phyloP scores from a whole-genome alignment of 352 stramenopile species.

The Bremia lactucae region DNA sequence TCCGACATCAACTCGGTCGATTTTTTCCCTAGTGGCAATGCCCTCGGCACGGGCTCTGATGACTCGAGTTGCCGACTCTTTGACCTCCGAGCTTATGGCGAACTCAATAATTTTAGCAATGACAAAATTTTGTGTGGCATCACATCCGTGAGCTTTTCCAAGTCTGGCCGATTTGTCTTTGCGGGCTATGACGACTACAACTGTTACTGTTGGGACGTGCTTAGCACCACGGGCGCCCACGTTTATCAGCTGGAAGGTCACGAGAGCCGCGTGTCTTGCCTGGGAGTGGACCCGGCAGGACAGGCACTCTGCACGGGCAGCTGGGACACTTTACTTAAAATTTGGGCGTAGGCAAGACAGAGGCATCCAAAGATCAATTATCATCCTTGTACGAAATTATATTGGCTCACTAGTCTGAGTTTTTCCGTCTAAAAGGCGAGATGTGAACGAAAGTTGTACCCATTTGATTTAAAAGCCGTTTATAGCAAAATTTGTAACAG shows the following conservation, averaged over 20 bases:
- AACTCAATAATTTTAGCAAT: slow-evolving; percentile 96
- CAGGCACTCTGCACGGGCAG: slow-evolving; percentile 96
- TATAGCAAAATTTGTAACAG: too few species aligned
- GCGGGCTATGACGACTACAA: slow-evolving; percentile 97
- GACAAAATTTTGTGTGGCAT: slow-evolving; percentile 95
- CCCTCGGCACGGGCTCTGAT: slow-evolving; percentile 92
- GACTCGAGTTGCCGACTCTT: slow-evolving; percentile 96
- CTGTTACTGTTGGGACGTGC: slow-evolving; percentile 95
- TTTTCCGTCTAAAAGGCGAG: too few species aligned
- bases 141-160: slow-evolving; percentile 94
- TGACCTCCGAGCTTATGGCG: slow-evolving; percentile 92
- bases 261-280: slow-evolving; percentile 95
- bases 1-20: slow-evolving; percentile 98
- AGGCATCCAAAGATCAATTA: too few species aligned
- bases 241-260: slow-evolving; percentile 91
- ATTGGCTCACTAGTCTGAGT: too few species aligned
- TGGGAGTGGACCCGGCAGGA: slow-evolving; percentile 91
- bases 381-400: too few species aligned
- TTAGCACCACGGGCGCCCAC: slow-evolving; percentile 81
- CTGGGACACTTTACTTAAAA: slow-evolving; percentile 97
- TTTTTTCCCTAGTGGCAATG: slow-evolving; percentile 95
- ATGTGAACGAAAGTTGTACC: too few species aligned
- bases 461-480: too few species aligned
- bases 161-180: slow-evolving; percentile 93
- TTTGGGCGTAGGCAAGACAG: too few species aligned